Evolutionary conservation across 2,329 filamentous ascomycete species (phyloP), one percentile per base, ranked within the genome.

Genomic region (Lecanosticta acicola): DNA sequence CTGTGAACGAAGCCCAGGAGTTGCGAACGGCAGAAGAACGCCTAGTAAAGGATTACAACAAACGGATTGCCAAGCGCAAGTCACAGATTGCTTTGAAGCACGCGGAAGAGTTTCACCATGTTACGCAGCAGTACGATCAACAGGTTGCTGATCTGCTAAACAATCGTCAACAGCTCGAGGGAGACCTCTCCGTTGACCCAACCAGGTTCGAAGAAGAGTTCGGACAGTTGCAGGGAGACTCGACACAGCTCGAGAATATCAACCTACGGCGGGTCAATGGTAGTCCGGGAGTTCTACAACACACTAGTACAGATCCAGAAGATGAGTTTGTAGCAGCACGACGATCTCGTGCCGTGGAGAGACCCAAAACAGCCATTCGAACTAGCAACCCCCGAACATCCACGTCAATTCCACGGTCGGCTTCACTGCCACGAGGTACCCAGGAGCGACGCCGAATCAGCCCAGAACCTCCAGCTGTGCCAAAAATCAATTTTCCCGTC

Each of bases 61-160:
- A 55, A 13, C 53, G 58, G 5, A 55, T 67, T 33, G 57, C 61
- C 1, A 63, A 63, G 37, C 51, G 57, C 11, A 65, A 62, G 49
- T 66, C 64, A 3, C 62, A 66, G 36, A 66, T 67, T 34, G 61
- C 60, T 3, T 43, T 64, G 32, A 59, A 57, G 55, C 64, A 67
- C 42, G 63, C 63, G 4, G 55, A 59, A 29, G 54, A 64, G 14
- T 65, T 65, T 49, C 60, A 62, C 20, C 46, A 43, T 3, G 50
- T 67, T 7, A 65, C 60, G 4, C 52, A 58, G 34, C 63, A 66
- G 35, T 67, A 66, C 42, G 62, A 67, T 41, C 54, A 53, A 10
- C 55, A 58, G 20, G 56, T 67, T 11, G 57, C 53, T 3, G 56
- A 57, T 14, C 49, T 67, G 17, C 45, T 66, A 8, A 56, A 51